phyloP scores from a whole-genome alignment of 202 grass and related monocot genomes.

The Schoenoplectus tabernaemontani region DNA sequence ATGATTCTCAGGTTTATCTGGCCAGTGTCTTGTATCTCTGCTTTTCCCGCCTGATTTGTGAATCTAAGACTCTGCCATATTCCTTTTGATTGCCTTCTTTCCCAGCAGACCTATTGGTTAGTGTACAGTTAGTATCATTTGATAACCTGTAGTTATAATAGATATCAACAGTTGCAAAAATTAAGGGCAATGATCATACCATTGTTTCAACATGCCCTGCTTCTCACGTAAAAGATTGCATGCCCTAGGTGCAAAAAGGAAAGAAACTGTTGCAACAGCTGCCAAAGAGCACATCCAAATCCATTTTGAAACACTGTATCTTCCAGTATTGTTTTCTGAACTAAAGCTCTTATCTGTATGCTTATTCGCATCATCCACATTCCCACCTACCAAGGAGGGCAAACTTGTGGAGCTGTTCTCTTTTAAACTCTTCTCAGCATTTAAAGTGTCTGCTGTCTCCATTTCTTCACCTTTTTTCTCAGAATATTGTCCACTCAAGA shows the following conservation, averaged over 20 bases:
- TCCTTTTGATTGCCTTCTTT: background rate
- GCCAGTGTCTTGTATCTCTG: background rate
- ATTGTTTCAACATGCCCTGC: background rate
- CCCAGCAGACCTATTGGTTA: background rate
- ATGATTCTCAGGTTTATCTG: background rate
- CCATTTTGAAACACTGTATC: background rate
- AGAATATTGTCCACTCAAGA: constrained; percentile 51
- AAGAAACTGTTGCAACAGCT: background rate
- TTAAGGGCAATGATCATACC: background rate
- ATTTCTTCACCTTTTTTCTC: constrained; percentile 40
- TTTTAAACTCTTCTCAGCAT: too few species aligned
- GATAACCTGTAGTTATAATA: background rate
- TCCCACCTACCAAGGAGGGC: too few species aligned
- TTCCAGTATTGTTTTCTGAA: background rate
- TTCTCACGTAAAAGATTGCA: background rate
- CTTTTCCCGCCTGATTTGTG: background rate
- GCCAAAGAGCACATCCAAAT: background rate
- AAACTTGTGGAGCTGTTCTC: too few species aligned
- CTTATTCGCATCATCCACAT: too few species aligned
- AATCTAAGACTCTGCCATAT: background rate
- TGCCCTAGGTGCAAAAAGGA: background rate
- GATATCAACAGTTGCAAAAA: background rate
- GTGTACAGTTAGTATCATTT: background rate
- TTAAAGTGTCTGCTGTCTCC: background rate
- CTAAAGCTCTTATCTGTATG: too few species aligned